A percentile compares a stretch with the other conserved stretches of the same genome.
phyloP scores from a whole-genome alignment of 2,329 filamentous ascomycete species.

The Penicillium occitanis region DNA sequence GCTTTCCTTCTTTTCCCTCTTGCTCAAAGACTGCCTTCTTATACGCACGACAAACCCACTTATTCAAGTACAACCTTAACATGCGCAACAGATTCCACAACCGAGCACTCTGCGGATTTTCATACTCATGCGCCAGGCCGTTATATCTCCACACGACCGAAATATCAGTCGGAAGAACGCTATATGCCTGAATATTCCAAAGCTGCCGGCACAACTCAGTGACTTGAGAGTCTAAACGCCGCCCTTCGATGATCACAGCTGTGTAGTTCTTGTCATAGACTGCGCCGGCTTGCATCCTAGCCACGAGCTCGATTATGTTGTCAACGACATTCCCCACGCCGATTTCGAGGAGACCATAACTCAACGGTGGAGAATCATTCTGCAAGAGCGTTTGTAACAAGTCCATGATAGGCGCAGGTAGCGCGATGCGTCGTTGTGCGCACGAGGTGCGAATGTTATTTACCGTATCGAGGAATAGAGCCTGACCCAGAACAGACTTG shows the following conservation, averaged over 20 bases:
- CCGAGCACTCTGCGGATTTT: not conserved
- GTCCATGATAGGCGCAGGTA: not conserved
- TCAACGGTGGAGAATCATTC: not conserved
- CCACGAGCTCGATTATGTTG: constrained; percentile 3
- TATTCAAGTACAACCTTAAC: constrained; percentile 1
- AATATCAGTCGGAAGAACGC: not conserved
- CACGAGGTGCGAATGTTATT: constrained; percentile 2
- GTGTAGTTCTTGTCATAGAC: not conserved
- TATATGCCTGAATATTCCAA: not conserved
- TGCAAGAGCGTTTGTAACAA: not conserved
- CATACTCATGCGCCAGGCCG: not conserved
- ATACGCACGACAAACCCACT: not conserved
- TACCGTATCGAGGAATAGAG: not conserved
- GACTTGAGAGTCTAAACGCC: not conserved
- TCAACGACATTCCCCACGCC: constrained; percentile 4
- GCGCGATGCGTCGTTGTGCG: constrained; percentile 2
- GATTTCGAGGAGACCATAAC: not conserved
- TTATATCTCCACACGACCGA: not conserved
- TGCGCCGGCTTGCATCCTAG: not conserved
- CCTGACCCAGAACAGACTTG: not conserved
- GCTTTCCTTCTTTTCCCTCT: not conserved
- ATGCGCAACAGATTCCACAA: constrained; percentile 3
- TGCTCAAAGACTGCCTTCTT: not conserved
- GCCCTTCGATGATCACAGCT: not conserved
- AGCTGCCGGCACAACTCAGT: not conserved